A percentile compares a stretch with the other conserved stretches of the same genome.
Evolutionary conservation across 2,329 filamentous ascomycete genomes (phyloP).

Genomic region (Trichoderma asperellum): DNA sequence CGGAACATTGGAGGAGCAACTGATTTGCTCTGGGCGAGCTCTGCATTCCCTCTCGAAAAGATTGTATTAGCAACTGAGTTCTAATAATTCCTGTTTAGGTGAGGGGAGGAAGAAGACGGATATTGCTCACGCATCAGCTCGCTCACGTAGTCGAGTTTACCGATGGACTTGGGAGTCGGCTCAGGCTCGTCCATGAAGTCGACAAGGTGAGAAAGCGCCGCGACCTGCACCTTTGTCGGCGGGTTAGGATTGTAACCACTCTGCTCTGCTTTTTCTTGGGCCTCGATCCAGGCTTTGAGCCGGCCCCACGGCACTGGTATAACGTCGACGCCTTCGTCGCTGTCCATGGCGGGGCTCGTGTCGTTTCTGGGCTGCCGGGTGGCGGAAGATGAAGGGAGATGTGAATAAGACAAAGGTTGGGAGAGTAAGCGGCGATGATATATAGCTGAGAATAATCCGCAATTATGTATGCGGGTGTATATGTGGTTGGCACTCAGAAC

Average conservation of each 20-base stretch:
- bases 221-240: conserved; percentile 45
- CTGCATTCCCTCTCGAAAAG: conserved; percentile 24
- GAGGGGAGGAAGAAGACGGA: background rate
- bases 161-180: conserved; percentile 37
- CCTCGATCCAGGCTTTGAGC: conserved; percentile 47
- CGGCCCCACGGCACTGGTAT: conserved; percentile 40
- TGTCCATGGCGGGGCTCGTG: background rate
- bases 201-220: conserved; percentile 48
- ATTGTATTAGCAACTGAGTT: background rate
- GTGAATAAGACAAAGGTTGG: background rate
- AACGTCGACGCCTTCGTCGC: background rate
- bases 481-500: background rate
- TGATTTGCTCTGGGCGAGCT: conserved; percentile 29
- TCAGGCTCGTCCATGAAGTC: conserved; percentile 35
- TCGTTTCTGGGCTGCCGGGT: background rate
- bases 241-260: conserved; percentile 40
- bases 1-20: conserved; percentile 28
- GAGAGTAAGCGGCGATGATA: background rate
- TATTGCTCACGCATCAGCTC: conserved; percentile 35
- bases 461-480: background rate
- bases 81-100: background rate
- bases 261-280: conserved; percentile 45
- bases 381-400: background rate
- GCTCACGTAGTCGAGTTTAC: conserved; percentile 38
- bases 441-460: background rate